Percentiles rank a stretch among this genome's conserved stretches.
Conservation (phyloP, 2,329 filamentous ascomycete species). For the Ascochyta viciae-villosae region DNA sequence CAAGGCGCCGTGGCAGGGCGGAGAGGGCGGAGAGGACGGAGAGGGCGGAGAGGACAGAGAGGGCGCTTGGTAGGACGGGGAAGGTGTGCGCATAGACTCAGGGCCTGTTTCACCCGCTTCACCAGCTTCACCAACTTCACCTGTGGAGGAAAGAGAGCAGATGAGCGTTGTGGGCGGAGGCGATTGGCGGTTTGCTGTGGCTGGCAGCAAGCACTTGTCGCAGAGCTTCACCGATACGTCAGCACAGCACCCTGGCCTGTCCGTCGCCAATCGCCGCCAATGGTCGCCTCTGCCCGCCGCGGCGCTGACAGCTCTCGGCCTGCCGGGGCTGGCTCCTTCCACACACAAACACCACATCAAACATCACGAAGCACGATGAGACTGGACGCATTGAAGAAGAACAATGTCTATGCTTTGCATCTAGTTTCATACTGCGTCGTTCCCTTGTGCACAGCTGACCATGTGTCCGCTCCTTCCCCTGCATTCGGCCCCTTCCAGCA, state of each 20-base stretch:
- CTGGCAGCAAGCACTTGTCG: constrained; percentile 3
- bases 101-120: constrained; percentile 9
- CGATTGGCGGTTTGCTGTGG: constrained; percentile 15
- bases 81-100: constrained; percentile 17
- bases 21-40: no score
- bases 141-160: neutral
- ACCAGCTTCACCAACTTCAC: neutral
- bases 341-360: constrained; percentile 10
- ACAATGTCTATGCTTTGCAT: neutral
- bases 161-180: neutral
- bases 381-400: constrained; percentile 9
- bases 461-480: neutral
- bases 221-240: no score
- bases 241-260: neutral
- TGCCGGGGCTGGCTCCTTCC: neutral
- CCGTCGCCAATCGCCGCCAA: neutral
- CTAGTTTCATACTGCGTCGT: constrained; percentile 2
- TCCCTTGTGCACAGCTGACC: constrained; percentile 1
- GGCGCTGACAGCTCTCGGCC: constrained; percentile 7
- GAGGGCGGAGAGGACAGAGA: neutral
- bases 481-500: neutral
- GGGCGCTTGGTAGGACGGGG: constrained; percentile 15
- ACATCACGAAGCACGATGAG: constrained; percentile 10
- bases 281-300: neutral
- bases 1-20: neutral